phyloP scores from a whole-genome alignment of 192 early-diverging fungal genomes.

The Mortierella antarctica region DNA sequence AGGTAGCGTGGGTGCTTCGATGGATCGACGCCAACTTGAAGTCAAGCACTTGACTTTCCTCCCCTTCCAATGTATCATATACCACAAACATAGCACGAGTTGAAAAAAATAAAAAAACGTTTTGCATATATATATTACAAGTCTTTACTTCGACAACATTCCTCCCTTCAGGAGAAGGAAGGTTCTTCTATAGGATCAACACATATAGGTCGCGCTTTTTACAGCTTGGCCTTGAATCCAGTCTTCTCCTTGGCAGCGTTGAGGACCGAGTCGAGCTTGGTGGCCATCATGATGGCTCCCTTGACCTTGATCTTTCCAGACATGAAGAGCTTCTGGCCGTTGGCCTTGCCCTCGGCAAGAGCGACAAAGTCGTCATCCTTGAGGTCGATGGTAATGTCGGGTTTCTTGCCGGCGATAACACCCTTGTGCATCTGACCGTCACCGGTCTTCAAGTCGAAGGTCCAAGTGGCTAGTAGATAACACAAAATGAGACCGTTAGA shows the following conservation, averaged over 20 bases:
- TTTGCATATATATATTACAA: constrained; percentile 15
- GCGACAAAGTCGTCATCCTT: constrained; percentile 88
- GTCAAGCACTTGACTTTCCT: not conserved
- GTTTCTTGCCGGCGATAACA: constrained; percentile 61
- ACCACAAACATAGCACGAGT: too few species aligned
- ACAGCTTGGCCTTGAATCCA: constrained; percentile 71
- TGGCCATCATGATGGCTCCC: constrained; percentile 80
- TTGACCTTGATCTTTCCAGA: constrained; percentile 89
- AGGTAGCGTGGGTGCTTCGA: constrained; percentile 32
- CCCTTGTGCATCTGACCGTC: constrained; percentile 58
- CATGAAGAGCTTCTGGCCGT: constrained; percentile 93
- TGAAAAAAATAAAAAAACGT: not conserved
- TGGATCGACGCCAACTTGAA: constrained; percentile 34
- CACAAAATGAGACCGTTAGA: not conserved
- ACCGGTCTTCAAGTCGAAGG: constrained; percentile 79
- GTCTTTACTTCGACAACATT: not conserved
- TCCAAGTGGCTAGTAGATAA: constrained; percentile 73
- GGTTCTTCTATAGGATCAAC: too few species aligned
- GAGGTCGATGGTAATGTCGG: constrained; percentile 80
- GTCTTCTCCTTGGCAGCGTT: constrained; percentile 61
- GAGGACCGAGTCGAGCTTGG: constrained; percentile 76
- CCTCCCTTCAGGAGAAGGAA: not conserved
- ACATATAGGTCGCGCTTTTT: constrained; percentile 21
- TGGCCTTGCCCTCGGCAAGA: constrained; percentile 84
- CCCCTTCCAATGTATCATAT: too few species aligned